These are phyloP conservation scores for Clavaria fumosa DNA, from an alignment of 768 basidiomycete genomes.

Conservation along the genomic window DNA sequence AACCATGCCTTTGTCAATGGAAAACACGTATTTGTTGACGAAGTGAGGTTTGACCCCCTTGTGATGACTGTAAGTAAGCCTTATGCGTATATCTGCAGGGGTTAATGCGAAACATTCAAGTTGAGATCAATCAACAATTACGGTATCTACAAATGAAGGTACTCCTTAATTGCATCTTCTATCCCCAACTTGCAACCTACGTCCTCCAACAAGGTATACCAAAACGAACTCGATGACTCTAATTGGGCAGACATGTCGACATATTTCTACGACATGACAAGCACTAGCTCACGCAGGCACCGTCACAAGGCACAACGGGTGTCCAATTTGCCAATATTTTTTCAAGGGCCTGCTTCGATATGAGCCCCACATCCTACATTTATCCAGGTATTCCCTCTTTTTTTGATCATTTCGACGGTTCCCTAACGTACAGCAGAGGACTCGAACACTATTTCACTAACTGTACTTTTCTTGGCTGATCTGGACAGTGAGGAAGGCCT, in stretches of 20 bases:
- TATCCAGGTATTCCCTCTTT: no score
- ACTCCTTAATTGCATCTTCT: conserved; percentile 10
- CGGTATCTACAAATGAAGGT: conserved; percentile 64
- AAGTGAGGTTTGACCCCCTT: conserved; percentile 31
- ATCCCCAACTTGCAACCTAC: neutral
- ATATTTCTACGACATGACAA: conserved; percentile 86
- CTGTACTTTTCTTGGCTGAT: conserved; percentile 59
- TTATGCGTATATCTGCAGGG: conserved; percentile 25
- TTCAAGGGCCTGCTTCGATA: conserved; percentile 27
- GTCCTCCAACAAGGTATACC: conserved; percentile 44
- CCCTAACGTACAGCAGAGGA: no score
- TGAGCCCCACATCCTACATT: conserved; percentile 33
- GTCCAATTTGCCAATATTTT: conserved; percentile 42
- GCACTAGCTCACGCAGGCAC: conserved; percentile 57
- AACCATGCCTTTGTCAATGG: conserved; percentile 86
- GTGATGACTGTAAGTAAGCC: neutral
- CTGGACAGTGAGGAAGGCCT: conserved; percentile 50
- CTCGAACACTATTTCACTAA: conserved; percentile 25
- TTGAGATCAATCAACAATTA: conserved; percentile 40
- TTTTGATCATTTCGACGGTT: no score
- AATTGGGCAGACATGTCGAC: conserved; percentile 36
- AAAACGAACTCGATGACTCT: conserved; percentile 38
- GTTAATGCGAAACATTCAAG: conserved; percentile 49
- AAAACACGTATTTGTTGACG: conserved; percentile 52
- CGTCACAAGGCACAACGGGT: conserved; percentile 32